Base-by-base conservation (phyloP, 2,329 filamentous ascomycete species). In the Hawksworthiomyces lignivorus region DNA sequence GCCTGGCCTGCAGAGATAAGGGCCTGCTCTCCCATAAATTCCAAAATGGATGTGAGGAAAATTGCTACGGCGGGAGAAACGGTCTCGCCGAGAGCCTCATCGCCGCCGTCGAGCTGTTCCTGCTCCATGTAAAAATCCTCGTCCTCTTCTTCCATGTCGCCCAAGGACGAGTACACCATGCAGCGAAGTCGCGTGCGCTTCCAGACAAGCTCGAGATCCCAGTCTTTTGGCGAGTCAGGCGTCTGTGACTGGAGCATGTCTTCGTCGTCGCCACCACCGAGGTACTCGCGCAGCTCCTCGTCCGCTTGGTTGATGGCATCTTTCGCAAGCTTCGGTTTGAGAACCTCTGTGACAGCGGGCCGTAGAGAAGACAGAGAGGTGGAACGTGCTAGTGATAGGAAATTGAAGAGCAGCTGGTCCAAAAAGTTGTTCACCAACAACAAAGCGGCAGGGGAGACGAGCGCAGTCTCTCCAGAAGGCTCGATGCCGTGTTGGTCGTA, bases 131-230 rank as follows among this genome's bases (percentile, higher is more conserved):
- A 87, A 38, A 81, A 79, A 56, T 96, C 90, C 61, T 97, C 92
- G 51, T 98, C 92, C 52, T 97, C 89, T 64, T 98, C 92, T 61
- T 98, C 94, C 74, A 98, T 81, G 57, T 98, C 90, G 33, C 92
- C 92, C 7, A 98, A 70, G 8, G 92, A 89, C 8, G 89, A 97
- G 60, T 97, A 97, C 18, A 98, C 90, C 92, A 98, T 98, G 61
- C 92, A 95, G 47, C 92, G 80, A 54, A 98, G 67, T 41, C 92
- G 80, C 0, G 89, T 92, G 51, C 92, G 77, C 67, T 94, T 96
- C 89, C 92, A 98, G 15, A 89, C 82, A 43, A 89, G 72, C 57
- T 96, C 86, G n/a, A 94, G 68, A 58, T 97, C 88, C 78, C 90
- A 97, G 51, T 83, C 78, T 3, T 71, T 70, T 10, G 65, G 62